A percentile compares a stretch with the other conserved stretches of the same genome.
Conservation (phyloP, 2,329 filamentous ascomycete genomes). For the Fusarium sp. region DNA sequence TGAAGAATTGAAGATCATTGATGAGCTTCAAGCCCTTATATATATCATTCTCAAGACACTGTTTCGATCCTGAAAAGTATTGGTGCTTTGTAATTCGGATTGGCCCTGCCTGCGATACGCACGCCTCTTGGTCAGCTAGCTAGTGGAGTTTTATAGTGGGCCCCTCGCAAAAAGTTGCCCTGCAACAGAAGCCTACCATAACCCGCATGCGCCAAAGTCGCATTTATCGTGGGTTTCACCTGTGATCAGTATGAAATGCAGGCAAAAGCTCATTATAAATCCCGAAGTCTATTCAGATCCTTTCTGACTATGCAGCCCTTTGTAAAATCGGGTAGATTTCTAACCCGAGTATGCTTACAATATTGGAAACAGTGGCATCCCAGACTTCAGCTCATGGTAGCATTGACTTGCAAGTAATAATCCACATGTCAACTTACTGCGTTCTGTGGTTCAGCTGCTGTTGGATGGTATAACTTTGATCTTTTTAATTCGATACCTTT, state of each 20-base stretch:
- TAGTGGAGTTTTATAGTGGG: not conserved
- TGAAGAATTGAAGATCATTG: rapidly evolving
- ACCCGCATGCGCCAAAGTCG: too few relatives aligned
- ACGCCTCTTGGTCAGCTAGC: not conserved
- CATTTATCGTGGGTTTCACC: rapidly evolving
- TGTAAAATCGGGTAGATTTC: not conserved
- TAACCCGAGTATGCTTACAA: too few relatives aligned
- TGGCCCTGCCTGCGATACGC: not conserved
- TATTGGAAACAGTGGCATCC: too few relatives aligned
- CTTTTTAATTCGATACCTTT: too few relatives aligned
- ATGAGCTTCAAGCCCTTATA: not conserved
- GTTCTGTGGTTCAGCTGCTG: too few relatives aligned
- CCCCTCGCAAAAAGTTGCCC: constrained; percentile 19
- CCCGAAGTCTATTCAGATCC: too few relatives aligned
- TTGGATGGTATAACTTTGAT: rapidly evolving
- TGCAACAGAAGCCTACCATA: rapidly evolving
- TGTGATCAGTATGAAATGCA: not conserved
- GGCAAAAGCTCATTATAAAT: not conserved
- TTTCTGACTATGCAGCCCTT: not conserved
- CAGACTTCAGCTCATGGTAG: too few relatives aligned
- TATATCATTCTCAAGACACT: not conserved
- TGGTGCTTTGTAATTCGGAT: constrained; percentile 7
- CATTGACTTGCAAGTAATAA: too few relatives aligned
- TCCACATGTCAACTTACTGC: too few relatives aligned
- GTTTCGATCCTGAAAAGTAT: not conserved